Conservation (phyloP, 2,329 filamentous ascomycete genomes). For the Dryadomyces sulphureus region DNA sequence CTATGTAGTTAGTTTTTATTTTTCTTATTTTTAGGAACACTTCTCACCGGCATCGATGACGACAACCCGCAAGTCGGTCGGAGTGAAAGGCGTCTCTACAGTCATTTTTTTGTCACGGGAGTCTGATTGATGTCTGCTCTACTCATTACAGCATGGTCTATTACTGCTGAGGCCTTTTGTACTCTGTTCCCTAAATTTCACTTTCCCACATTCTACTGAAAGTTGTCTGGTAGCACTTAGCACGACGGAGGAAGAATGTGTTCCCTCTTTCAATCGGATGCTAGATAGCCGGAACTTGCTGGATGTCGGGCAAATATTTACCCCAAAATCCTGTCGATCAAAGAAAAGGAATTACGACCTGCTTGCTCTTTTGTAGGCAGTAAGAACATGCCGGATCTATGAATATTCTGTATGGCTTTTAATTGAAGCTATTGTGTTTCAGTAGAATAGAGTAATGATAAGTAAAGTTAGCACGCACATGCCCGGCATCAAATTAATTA, state of each 20-base stretch:
- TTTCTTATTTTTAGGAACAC: neutral
- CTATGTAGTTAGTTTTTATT: conserved; percentile 16
- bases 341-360: no score
- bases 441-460: no score
- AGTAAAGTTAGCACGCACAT: no score
- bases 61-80: conserved; percentile 15
- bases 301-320: neutral
- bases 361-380: neutral
- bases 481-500: no score
- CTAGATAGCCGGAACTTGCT: neutral
- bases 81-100: neutral
- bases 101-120: neutral
- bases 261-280: neutral
- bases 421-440: no score
- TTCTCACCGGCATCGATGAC: conserved; percentile 21
- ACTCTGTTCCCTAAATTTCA: neutral
- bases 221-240: no score
- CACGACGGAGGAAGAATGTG: neutral
- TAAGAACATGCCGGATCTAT: no score
- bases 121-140: neutral
- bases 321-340: neutral
- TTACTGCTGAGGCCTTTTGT: neutral
- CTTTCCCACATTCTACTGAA: neutral
- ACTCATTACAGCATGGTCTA: neutral
- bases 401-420: no score